Percentiles rank a stretch among this genome's conserved stretches.
Conservation (phyloP, 2,329 filamentous ascomycete genomes). For the Venturiaceae sp. region DNA sequence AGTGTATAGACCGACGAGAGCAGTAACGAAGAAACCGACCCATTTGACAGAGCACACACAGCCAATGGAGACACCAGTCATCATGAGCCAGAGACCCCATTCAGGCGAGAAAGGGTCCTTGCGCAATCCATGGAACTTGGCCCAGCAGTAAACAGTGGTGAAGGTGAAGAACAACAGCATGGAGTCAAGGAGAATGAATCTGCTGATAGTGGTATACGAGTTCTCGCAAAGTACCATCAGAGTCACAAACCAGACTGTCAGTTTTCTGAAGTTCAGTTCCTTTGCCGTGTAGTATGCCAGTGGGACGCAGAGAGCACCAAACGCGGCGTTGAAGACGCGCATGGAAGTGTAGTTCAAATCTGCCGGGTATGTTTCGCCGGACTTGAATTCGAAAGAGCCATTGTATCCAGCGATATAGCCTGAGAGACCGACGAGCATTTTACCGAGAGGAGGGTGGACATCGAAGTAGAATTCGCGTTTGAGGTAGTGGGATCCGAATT, state of each 20-base stretch:
- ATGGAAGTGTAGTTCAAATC: constrained; percentile 97
- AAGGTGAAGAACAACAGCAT: constrained; percentile 99
- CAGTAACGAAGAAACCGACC: constrained; percentile 92
- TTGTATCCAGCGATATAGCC: constrained; percentile 97
- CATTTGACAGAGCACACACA: constrained; percentile 99
- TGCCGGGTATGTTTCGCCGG: constrained; percentile 86
- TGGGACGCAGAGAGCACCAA: constrained; percentile 85
- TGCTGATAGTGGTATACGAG: constrained; percentile 97
- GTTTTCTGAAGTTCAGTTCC: constrained; percentile 76
- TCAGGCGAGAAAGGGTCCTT: constrained; percentile 77
- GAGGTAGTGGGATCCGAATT: constrained; percentile 98
- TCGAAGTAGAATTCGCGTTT: constrained; percentile 99
- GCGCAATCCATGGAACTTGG: constrained; percentile 86
- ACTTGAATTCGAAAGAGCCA: constrained; percentile 99
- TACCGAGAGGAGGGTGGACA: constrained; percentile 90
- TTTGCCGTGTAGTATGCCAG: constrained; percentile 92
- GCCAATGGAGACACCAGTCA: constrained; percentile 91
- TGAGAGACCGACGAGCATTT: constrained; percentile 95
- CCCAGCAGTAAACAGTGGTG: constrained; percentile 92
- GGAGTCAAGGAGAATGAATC: constrained; percentile 95
- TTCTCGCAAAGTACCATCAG: constrained; percentile 98
- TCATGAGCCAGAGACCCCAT: constrained; percentile 90
- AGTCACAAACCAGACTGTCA: constrained; percentile 89
- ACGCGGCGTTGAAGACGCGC: constrained; percentile 93
- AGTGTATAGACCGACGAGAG: constrained; percentile 90